phyloP scores from a whole-genome alignment of 164 flowering plant species.

The Dillenia turbinata region DNA sequence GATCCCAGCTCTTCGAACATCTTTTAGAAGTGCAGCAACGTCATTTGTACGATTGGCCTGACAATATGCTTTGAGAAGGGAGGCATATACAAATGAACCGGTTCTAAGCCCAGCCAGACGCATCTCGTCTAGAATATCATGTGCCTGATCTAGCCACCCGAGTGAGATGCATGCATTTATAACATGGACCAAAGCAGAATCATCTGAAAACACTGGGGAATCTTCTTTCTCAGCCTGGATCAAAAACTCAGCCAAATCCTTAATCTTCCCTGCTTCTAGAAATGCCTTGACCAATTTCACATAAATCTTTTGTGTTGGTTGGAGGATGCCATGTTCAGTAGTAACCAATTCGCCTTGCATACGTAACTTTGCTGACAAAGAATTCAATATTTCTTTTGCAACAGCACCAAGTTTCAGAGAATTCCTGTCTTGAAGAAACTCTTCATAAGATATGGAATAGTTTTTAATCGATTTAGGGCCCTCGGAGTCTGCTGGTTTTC shows the following conservation, averaged over 20 bases:
- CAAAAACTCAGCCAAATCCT: conserved; percentile 71
- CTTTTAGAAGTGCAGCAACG: conserved; percentile 55
- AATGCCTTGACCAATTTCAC: conserved; percentile 77
- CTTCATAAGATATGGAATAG: conserved; percentile 36
- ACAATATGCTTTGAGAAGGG: conserved; percentile 84
- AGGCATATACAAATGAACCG: conserved; percentile 60
- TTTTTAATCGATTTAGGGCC: conserved; percentile 9
- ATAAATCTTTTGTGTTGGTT: conserved; percentile 72
- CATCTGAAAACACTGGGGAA: conserved; percentile 55
- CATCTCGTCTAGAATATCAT: conserved; percentile 93
- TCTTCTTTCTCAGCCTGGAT: conserved; percentile 72
- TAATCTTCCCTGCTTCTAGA: conserved; percentile 67
- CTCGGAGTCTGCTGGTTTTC: conserved; percentile 11
- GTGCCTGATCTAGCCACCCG: conserved; percentile 86
- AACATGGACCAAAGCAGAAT: conserved; percentile 64
- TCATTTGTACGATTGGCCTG: conserved; percentile 49
- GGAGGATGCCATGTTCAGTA: conserved; percentile 68
- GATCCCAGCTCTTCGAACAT: conserved; percentile 79
- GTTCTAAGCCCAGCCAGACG: conserved; percentile 61
- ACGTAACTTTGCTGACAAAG: conserved; percentile 46
- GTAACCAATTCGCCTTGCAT: conserved; percentile 58
- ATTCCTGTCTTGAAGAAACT: conserved; percentile 50
- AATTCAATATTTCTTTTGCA: conserved; percentile 44
- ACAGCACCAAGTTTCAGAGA: conserved; percentile 51
- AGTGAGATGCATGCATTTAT: conserved; percentile 77